phyloP scores from a whole-genome alignment of 306 rosid species.

The Phaseolus lunatus region DNA sequence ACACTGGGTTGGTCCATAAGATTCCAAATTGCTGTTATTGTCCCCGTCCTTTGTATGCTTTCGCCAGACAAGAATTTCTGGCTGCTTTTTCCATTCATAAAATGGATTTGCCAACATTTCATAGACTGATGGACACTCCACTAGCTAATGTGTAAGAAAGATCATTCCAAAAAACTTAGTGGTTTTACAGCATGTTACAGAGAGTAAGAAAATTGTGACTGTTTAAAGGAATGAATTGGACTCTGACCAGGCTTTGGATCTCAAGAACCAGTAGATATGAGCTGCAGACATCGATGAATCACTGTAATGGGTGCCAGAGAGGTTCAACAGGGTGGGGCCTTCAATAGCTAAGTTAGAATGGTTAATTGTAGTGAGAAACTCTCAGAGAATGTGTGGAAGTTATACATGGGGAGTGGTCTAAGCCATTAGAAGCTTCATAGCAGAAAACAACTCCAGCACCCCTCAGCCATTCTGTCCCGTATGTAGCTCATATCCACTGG shows the following conservation, averaged over 20 bases:
- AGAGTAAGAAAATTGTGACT: constrained; percentile 33
- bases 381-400: neutral
- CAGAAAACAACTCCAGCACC: constrained; percentile 12
- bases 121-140: constrained; percentile 94
- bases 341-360: constrained; percentile 25
- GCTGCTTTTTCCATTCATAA: constrained; percentile 75
- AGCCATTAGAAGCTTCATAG: constrained; percentile 21
- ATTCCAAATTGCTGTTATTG: constrained; percentile 62
- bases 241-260: constrained; percentile 39
- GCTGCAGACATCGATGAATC: constrained; percentile 27
- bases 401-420: constrained; percentile 2
- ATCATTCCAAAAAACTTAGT: constrained; percentile 39
- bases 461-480: constrained; percentile 26
- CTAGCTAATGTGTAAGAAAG: constrained; percentile 61
- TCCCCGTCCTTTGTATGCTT: constrained; percentile 63
- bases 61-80: constrained; percentile 86
- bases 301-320: neutral
- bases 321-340: constrained; percentile 28
- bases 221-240: constrained; percentile 32
- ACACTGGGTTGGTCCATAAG: constrained; percentile 65
- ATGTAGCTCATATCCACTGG: constrained; percentile 26
- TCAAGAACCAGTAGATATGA: constrained; percentile 6
- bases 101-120: constrained; percentile 91
- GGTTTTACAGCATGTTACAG: constrained; percentile 41
- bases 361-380: constrained; percentile 23